Evolutionary conservation across 116 monocot genomes (phyloP), one percentile per base, ranked within the genome.

Genomic region (Cymodocea nodosa): DNA sequence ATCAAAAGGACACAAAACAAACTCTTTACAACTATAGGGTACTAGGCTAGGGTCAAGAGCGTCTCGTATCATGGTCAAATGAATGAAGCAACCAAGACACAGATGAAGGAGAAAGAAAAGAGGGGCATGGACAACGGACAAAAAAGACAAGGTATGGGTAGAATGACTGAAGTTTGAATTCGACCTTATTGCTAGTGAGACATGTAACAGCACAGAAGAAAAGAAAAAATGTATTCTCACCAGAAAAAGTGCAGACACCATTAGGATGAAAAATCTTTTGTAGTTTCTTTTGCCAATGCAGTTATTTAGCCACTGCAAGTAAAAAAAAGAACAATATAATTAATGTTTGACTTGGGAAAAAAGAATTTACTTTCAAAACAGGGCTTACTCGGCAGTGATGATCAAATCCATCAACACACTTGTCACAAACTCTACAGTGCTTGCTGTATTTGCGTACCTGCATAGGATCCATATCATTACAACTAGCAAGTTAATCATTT

Each of bases 231-330:
- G 7, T 22, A 64, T 54, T 4, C 84, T 80, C 74, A 97, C 97
- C 88, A 97, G 75, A 71, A 91, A 64, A 80, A 97, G 81, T 49
- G 97, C 83, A 61, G 74, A 83, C 66, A 84, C 81, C 91, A 97
- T 88, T 22, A 97, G 91, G 55, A 75, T 56, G 76, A 97, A 97
- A 75, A 97, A 97, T 51, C 74, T 74, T 50, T 52, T 51, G 56
- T 97, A 97, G 75, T 97, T 97, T 68, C 68, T 87, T 73, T 74
- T 85, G 35, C 97, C 97, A 58, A 97, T 88, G 64, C 97, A 97
- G 68, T 97, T 97, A 73, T 97, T 97, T 34, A 97, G 83, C 97
- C 97, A 97, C 97, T 97, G 62, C 50, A 78, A 30, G 30, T 30
- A 30, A 80, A 13, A 70, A 20, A 25, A 10, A 25, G 59, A 14